Evolutionary conservation across 768 basidiomycete species (phyloP).

Genomic region (Kondoa subrosea): DNA sequence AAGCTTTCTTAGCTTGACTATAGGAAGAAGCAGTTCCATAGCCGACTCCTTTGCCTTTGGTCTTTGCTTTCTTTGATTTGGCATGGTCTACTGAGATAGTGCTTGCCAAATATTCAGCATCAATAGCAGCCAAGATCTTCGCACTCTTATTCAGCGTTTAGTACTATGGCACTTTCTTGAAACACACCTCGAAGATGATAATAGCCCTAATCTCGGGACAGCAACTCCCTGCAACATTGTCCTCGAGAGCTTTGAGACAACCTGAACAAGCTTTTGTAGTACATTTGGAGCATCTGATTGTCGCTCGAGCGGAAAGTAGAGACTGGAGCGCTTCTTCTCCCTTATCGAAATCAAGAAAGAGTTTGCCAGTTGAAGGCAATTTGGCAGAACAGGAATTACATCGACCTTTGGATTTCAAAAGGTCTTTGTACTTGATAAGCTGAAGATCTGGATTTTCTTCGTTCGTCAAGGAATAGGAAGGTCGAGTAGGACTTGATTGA

Average conservation of each 20-base stretch:
- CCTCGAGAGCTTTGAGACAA: background rate
- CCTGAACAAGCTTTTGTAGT: background rate
- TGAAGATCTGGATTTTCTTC: background rate
- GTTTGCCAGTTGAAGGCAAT: background rate
- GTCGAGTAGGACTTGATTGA: no score
- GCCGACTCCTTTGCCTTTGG: background rate
- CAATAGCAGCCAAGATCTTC: background rate
- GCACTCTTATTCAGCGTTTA: background rate
- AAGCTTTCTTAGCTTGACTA: background rate
- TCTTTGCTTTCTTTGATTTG: background rate
- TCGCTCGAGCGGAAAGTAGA: background rate
- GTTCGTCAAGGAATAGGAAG: no score
- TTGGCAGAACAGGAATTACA: background rate
- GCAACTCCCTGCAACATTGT: background rate
- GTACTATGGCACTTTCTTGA: background rate
- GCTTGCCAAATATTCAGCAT: background rate
- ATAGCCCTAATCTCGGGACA: background rate
- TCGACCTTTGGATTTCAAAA: background rate
- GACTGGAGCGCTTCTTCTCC: background rate
- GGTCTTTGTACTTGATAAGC: background rate
- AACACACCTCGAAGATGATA: background rate
- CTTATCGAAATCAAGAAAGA: background rate
- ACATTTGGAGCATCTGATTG: background rate
- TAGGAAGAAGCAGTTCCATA: no score
- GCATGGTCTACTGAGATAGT: background rate